A percentile compares a stretch with the other conserved stretches of the same genome.
phyloP scores from a whole-genome alignment of 2,329 filamentous ascomycete genomes.

The Colletotrichum tropicale region DNA sequence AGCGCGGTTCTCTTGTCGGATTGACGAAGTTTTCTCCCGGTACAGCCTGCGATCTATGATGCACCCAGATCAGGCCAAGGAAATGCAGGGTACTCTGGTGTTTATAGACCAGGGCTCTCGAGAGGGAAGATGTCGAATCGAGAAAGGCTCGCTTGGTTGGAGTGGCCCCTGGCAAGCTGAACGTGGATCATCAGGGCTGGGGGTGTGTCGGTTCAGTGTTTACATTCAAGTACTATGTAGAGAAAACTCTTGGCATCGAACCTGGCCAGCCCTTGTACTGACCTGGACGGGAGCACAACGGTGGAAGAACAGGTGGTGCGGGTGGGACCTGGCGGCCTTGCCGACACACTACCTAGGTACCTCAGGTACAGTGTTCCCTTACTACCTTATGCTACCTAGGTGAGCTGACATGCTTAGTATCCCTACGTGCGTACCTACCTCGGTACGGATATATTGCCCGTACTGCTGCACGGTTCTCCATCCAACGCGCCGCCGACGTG shows the following conservation, averaged over 20 bases:
- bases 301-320: not conserved
- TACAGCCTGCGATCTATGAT: not conserved
- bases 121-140: not conserved
- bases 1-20: not conserved
- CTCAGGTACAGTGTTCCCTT: too few relatives aligned
- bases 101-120: not conserved
- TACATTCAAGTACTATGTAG: not conserved
- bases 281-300: not conserved
- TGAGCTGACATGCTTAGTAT: not conserved
- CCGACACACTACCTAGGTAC: not conserved
- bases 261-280: not conserved
- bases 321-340: constrained; percentile 3
- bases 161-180: constrained; percentile 8
- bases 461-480: not conserved
- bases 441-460: not conserved
- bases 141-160: not conserved
- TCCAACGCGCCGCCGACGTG: not conserved
- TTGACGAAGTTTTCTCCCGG: not conserved
- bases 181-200: not conserved
- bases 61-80: not conserved
- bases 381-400: not conserved
- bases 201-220: not conserved
- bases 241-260: not conserved
- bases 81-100: not conserved
- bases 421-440: not conserved